Conservation (phyloP, 2,329 filamentous ascomycete genomes). For the Emmonsiellopsis sp. region DNA sequence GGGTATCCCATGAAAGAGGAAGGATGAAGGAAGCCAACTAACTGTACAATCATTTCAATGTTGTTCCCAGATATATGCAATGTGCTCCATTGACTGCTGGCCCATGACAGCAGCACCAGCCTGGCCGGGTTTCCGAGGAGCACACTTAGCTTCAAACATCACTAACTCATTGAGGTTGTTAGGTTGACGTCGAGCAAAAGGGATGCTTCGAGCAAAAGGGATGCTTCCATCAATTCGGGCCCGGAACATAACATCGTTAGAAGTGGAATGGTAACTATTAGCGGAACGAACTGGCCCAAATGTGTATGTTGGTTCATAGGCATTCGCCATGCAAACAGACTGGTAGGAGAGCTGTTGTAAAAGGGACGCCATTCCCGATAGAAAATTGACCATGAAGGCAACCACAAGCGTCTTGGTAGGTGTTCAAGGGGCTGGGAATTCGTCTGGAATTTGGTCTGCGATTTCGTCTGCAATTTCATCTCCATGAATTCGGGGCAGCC, state of each 20-base stretch:
- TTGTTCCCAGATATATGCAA: constrained; percentile 10
- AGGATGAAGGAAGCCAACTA: background rate
- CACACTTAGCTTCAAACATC: constrained; percentile 10
- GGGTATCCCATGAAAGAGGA: background rate
- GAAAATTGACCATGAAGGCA: constrained; percentile 8
- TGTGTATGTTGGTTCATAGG: constrained; percentile 7
- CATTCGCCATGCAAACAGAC: constrained; percentile 8
- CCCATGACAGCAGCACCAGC: constrained; percentile 2
- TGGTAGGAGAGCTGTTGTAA: constrained; percentile 3
- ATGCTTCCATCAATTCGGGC: no score
- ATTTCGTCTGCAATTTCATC: background rate
- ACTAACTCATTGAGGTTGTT: constrained; percentile 4
- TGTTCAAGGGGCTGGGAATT: constrained; percentile 6
- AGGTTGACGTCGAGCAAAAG: constrained; percentile 1
- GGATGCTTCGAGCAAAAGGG: constrained; percentile 11
- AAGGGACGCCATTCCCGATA: constrained; percentile 7
- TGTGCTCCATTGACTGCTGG: no score
- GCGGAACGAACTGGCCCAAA: constrained; percentile 6
- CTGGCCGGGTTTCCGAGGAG: background rate
- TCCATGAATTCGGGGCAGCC: background rate
- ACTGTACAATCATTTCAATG: constrained; percentile 2
- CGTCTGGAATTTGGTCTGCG: background rate
- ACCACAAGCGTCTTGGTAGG: constrained; percentile 9
- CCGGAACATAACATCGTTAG: background rate
- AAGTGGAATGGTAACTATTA: background rate